Evolutionary conservation across 2,329 filamentous ascomycete genomes (phyloP).

Genomic region (Calonectria hongkongensis): DNA sequence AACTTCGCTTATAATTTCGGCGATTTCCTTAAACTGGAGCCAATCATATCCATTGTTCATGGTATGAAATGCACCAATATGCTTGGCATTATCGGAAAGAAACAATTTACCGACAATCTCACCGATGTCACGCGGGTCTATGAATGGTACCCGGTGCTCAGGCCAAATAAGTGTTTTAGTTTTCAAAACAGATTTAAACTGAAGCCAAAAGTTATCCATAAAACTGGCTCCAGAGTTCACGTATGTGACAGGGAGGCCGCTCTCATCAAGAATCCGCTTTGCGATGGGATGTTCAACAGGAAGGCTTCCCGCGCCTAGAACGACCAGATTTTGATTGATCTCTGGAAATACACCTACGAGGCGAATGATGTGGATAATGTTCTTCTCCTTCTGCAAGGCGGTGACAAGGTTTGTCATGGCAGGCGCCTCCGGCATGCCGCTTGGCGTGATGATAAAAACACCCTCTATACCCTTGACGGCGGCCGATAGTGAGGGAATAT

Average conservation of each 20-base stretch:
- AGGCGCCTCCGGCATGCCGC: constrained; percentile 5
- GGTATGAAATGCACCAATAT: constrained; percentile 21
- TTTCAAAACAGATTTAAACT: neutral
- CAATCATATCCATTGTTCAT: constrained; percentile 29
- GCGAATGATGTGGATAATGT: neutral
- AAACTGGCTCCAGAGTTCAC: constrained; percentile 3
- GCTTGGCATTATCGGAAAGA: constrained; percentile 20
- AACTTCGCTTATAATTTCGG: neutral
- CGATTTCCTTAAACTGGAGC: constrained; percentile 1
- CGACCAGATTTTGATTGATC: neutral
- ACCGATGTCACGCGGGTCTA: neutral
- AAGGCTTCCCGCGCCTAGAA: constrained; percentile 4
- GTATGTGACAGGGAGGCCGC: constrained; percentile 5
- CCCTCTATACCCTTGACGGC: constrained; percentile 13
- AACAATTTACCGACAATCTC: constrained; percentile 16
- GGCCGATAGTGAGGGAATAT: neutral
- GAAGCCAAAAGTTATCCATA: constrained; percentile 18
- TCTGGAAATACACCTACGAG: constrained; percentile 12
- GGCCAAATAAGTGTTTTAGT: constrained; percentile 8
- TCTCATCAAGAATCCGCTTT: constrained; percentile 21
- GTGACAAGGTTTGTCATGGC: constrained; percentile 23
- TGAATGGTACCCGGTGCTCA: constrained; percentile 7
- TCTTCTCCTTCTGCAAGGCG: neutral
- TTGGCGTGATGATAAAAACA: constrained; percentile 16
- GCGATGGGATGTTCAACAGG: constrained; percentile 16